Base-by-base conservation (phyloP, 805 yeast genomes). In the Ogataea paraovalis region DNA sequence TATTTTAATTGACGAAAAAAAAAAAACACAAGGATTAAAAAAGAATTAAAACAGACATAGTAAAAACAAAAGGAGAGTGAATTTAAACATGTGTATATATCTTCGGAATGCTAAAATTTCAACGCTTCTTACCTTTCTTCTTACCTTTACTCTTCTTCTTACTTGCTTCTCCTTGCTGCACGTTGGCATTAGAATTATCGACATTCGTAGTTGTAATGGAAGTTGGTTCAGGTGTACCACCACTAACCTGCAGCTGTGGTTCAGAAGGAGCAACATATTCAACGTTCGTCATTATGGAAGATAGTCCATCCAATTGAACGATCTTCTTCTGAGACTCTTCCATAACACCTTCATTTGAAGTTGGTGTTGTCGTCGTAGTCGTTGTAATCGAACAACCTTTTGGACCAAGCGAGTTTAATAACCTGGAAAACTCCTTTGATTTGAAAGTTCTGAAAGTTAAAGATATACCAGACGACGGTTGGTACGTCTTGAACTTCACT, bases 401-500 rank as follows among this genome's bases (percentile, higher is more conserved):
- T 4, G 90, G 90, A 0, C 96, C 96, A 42, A 89, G 60, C 6
- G 87, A 85, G 42, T 87, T 78, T 61, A 87, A 68, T 20, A 89
- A 60, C 54, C 91, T 76, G 21, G 87, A 80, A 40, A 90, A 76
- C 63, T 89, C 96, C 61, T 88, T 87, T 42, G 75, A 67, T 54
- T 83, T 83, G 52, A 70, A 68, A 1, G 92, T 81, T 49, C 70
- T 72, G 60, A 73, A 79, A 50, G 73, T 75, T 64, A 82, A 76
- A 50, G 82, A 74, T 37, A 81, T 72, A 7, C 91, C 91, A 16
- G 80, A 70, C 16, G 68, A 73, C 2, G 90, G 76, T 60, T 87
- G 89, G 55, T 67, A 82, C 0, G 85, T 74, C 60, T 85, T 87
- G 63, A 85, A 79, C 50, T 65, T 71, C 49, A 75, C 70, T 41